Conservation (phyloP, 306 rosid species). For the Sindora glabra region DNA sequence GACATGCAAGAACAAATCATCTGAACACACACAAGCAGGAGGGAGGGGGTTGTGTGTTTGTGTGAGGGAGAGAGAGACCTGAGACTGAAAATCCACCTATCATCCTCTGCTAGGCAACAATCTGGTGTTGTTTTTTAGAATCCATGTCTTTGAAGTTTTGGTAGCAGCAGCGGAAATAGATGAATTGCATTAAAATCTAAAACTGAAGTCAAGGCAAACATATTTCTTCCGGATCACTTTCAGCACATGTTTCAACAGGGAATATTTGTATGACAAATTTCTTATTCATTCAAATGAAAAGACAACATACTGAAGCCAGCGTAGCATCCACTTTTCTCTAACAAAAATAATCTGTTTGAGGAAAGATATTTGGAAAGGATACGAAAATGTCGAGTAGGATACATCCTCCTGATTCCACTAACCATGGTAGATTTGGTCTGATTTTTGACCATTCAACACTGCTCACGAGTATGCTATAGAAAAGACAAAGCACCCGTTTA, state of each 20-base stretch:
- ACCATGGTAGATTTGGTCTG: constrained; percentile 77
- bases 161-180: constrained; percentile 37
- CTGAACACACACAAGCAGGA: background rate
- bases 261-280: background rate
- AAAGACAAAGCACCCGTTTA: background rate
- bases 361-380: constrained; percentile 41
- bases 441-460: constrained; percentile 63
- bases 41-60: background rate
- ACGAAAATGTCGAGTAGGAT: constrained; percentile 68
- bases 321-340: constrained; percentile 8
- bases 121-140: constrained; percentile 9
- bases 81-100: constrained; percentile 31
- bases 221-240: background rate
- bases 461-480: constrained; percentile 61
- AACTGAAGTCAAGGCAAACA: constrained; percentile 29
- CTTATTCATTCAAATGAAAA: background rate
- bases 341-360: constrained; percentile 7
- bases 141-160: background rate
- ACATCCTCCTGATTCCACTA: constrained; percentile 83
- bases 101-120: constrained; percentile 15
- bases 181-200: constrained; percentile 64
- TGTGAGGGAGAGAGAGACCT: background rate
- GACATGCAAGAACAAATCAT: too few relatives aligned
- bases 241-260: constrained; percentile 7
- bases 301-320: background rate